Evolutionary conservation across 768 basidiomycete species (phyloP).

Genomic region (Amanita fuliginea): DNA sequence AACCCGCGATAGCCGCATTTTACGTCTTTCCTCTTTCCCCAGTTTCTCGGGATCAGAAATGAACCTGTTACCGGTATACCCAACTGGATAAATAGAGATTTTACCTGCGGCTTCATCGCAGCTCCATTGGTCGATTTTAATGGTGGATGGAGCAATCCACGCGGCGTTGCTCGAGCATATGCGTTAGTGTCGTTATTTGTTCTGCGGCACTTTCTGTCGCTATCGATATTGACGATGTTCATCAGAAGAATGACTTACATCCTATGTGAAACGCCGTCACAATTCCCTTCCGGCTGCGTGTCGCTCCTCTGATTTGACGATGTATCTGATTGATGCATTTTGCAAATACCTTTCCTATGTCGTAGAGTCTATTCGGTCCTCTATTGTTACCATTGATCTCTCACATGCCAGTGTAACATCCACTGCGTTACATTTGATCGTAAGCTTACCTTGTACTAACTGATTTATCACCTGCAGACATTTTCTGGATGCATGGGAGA

Average conservation of each 20-base stretch:
- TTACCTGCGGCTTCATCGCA: conserved; percentile 46
- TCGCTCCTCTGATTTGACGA: conserved; percentile 10
- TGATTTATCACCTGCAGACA: background rate
- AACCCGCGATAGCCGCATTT: conserved; percentile 34
- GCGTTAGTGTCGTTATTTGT: conserved; percentile 24
- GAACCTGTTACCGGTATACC: conserved; percentile 54
- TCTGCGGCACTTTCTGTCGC: background rate
- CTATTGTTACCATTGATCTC: background rate
- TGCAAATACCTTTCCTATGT: background rate
- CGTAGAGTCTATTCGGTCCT: background rate
- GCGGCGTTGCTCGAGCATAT: conserved; percentile 49
- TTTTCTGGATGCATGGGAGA: background rate
- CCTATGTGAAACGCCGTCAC: conserved; percentile 44
- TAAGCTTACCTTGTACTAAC: background rate
- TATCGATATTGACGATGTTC: background rate
- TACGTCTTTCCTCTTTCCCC: conserved; percentile 54
- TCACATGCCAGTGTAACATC: background rate
- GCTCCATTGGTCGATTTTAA: conserved; percentile 47
- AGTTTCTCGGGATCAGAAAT: conserved; percentile 41
- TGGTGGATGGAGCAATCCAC: conserved; percentile 64
- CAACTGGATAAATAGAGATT: conserved; percentile 54
- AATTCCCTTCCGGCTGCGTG: conserved; percentile 35
- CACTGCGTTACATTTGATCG: background rate
- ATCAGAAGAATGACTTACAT: conserved; percentile 23
- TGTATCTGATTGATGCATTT: background rate